Conservation (phyloP, 2,329 filamentous ascomycete species). For the Aotearoamyces nothofagi region DNA sequence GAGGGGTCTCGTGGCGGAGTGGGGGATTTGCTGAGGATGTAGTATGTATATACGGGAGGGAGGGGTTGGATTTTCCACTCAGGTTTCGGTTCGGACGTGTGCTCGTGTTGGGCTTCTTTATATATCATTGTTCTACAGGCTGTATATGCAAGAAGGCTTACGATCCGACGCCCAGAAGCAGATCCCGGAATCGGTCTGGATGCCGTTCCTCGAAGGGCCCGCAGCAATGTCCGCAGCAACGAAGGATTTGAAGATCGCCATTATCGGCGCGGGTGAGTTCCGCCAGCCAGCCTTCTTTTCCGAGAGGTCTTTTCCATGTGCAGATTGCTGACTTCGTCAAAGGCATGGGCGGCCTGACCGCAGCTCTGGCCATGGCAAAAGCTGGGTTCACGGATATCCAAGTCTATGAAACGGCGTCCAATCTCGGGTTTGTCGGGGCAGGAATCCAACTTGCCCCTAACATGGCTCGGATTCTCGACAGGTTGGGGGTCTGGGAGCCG, state of each 20-base stretch:
- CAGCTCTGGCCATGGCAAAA: slow-evolving; percentile 58
- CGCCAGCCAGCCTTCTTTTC: not conserved
- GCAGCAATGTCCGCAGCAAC: too few relatives aligned
- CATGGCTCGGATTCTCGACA: slow-evolving; percentile 61
- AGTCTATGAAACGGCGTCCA: slow-evolving; percentile 58
- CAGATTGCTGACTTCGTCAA: slow-evolving; percentile 2
- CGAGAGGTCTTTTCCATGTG: slow-evolving; percentile 1
- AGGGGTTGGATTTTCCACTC: too few relatives aligned
- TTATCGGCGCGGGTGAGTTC: slow-evolving; percentile 31
- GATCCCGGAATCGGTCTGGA: too few relatives aligned
- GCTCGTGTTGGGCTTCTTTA: too few relatives aligned
- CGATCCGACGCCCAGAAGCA: too few relatives aligned
- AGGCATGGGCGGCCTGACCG: slow-evolving; percentile 69
- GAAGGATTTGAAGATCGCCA: slow-evolving; percentile 22
- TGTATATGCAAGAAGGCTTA: too few relatives aligned
- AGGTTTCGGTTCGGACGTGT: too few relatives aligned
- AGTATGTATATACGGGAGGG: too few relatives aligned
- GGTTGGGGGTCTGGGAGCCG: slow-evolving; percentile 54
- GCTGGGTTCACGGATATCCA: slow-evolving; percentile 60
- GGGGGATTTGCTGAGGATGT: too few relatives aligned
- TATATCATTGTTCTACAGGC: too few relatives aligned
- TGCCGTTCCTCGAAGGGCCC: too few relatives aligned
- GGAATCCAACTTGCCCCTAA: slow-evolving; percentile 78
- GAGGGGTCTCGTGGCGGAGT: too few relatives aligned
- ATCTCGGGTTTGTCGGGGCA: slow-evolving; percentile 68